A percentile compares a stretch with the other conserved stretches of the same genome.
These are phyloP conservation scores for Davidsoniella virescens DNA, from an alignment of 2,329 filamentous ascomycete genomes.

Conservation along the genomic window DNA sequence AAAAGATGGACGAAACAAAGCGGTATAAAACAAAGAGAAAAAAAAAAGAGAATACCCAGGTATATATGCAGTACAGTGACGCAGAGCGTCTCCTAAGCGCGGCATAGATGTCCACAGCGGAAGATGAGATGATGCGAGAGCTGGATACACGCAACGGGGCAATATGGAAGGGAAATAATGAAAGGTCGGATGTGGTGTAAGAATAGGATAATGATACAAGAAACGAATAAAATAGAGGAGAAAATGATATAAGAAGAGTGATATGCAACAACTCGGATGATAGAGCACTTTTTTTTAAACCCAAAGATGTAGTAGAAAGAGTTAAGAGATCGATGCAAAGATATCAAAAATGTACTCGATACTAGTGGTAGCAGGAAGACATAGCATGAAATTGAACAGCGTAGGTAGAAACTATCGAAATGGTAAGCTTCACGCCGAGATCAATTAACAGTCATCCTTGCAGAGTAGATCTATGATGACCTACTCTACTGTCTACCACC, in stretches of 20 bases:
- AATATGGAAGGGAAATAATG: background rate
- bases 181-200: background rate
- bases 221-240: background rate
- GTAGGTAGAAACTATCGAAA: background rate
- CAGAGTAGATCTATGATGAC: background rate
- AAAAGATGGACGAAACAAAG: background rate
- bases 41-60: background rate
- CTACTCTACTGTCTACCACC: constrained; percentile 8
- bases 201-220: constrained; percentile 1
- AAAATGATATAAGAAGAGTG: background rate
- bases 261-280: background rate
- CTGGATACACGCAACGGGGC: constrained; percentile 3
- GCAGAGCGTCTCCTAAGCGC: background rate
- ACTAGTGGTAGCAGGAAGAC: background rate
- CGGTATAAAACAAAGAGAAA: background rate
- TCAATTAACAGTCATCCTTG: background rate
- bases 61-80: constrained; percentile 4
- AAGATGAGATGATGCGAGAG: background rate
- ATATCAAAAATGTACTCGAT: background rate
- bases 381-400: background rate
- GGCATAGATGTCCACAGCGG: no score
- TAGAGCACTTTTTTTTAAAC: background rate
- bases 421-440: background rate
- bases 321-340: background rate
- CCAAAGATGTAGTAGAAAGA: background rate